These are phyloP conservation scores for Ophiognomonia clavigignenti-juglandacearum DNA, from an alignment of 2,329 filamentous ascomycete genomes.

Conservation along the genomic window DNA sequence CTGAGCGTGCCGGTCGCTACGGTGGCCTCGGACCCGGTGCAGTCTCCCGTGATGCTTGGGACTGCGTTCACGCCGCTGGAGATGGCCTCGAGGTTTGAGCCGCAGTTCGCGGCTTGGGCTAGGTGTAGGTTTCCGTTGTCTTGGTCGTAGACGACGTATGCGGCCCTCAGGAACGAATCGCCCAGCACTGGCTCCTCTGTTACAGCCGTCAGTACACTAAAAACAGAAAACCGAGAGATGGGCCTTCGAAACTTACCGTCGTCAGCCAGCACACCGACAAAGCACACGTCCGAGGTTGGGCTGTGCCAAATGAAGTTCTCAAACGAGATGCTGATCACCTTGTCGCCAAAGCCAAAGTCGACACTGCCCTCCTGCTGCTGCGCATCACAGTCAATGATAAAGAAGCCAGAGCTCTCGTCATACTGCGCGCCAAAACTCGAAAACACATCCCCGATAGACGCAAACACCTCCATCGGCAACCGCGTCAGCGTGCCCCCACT, in stretches of 20 bases:
- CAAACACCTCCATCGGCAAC: constrained; percentile 38
- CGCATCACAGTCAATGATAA: constrained; percentile 37
- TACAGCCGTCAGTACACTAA: constrained; percentile 17
- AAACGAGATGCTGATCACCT: constrained; percentile 36
- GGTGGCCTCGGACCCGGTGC: neutral
- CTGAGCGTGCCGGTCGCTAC: neutral
- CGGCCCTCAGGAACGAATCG: constrained; percentile 37
- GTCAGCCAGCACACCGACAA: constrained; percentile 31
- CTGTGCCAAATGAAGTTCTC: constrained; percentile 46
- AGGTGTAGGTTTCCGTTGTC: constrained; percentile 28
- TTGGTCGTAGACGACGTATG: constrained; percentile 43
- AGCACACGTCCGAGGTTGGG: constrained; percentile 31
- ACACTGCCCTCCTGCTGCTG: constrained; percentile 34
- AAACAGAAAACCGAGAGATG: constrained; percentile 9
- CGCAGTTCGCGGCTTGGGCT: constrained; percentile 13
- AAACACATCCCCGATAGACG: constrained; percentile 38
- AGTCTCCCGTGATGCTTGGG: constrained; percentile 8
- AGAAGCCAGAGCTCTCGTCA: constrained; percentile 36
- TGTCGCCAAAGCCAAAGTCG: constrained; percentile 42
- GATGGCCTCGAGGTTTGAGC: constrained; percentile 7
- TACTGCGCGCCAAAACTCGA: constrained; percentile 28
- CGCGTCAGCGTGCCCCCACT: constrained; percentile 46
- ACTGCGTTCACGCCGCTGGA: constrained; percentile 3
- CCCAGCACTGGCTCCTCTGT: constrained; percentile 39
- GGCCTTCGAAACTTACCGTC: constrained; percentile 1